These are phyloP conservation scores for Globisporangium barbulae DNA, from an alignment of 352 stramenopile genomes.

Conservation along the genomic window DNA sequence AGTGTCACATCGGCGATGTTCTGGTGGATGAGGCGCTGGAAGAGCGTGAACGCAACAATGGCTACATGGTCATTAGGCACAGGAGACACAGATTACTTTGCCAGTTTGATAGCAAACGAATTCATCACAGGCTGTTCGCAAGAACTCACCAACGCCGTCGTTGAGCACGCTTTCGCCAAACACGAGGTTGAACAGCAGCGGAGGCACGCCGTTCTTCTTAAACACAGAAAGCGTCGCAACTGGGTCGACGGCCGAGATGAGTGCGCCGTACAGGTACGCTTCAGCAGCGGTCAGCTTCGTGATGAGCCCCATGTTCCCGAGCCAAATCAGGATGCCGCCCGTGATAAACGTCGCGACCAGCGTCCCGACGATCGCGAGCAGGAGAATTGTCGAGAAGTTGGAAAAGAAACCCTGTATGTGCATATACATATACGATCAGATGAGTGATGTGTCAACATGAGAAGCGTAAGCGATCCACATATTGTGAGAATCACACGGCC, in stretches of 20 bases:
- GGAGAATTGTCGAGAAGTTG: slow-evolving; percentile 86
- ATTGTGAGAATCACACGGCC: neutral
- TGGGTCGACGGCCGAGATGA: slow-evolving; percentile 93
- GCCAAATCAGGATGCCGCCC: slow-evolving; percentile 67
- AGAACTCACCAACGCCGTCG: slow-evolving; percentile 86
- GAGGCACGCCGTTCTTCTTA: slow-evolving; percentile 85
- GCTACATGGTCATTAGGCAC: slow-evolving; percentile 26
- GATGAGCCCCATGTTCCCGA: slow-evolving; percentile 65
- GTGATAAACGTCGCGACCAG: slow-evolving; percentile 80
- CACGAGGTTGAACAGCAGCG: slow-evolving; percentile 93
- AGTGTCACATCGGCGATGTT: slow-evolving; percentile 65
- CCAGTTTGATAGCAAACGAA: neutral
- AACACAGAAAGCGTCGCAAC: slow-evolving; percentile 93
- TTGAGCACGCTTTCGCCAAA: slow-evolving; percentile 96
- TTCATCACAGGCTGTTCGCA: slow-evolving; percentile 21
- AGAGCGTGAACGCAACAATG: slow-evolving; percentile 82
- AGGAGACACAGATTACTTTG: neutral
- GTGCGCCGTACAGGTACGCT: slow-evolving; percentile 88
- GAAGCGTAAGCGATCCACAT: neutral
- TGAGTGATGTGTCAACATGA: neutral
- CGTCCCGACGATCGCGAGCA: slow-evolving; percentile 77
- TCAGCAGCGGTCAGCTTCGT: slow-evolving; percentile 87
- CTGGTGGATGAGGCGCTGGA: slow-evolving; percentile 79
- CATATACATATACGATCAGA: slow-evolving; percentile 12
- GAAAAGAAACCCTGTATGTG: slow-evolving; percentile 72